Conservation (phyloP, 352 stramenopile species). For the Pythium brassicae region DNA sequence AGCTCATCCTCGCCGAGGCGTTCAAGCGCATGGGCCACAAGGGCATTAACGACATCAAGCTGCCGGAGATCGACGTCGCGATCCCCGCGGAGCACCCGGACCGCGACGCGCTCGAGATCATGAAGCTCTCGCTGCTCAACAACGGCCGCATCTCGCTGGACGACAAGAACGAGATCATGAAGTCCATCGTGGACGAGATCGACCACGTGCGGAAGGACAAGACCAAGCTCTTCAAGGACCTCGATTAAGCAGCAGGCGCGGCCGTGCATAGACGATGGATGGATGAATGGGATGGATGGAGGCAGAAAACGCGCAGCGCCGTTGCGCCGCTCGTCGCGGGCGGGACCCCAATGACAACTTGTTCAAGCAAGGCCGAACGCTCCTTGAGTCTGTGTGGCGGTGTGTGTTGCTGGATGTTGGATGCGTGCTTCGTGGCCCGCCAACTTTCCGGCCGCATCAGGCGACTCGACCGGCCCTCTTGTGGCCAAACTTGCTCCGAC, state of each 20-base stretch:
- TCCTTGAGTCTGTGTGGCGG: background rate
- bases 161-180: slow-evolving; percentile 87
- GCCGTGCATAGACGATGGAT: background rate
- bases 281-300: background rate
- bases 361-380: background rate
- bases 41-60: slow-evolving; percentile 58
- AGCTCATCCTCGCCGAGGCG: slow-evolving; percentile 63
- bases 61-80: slow-evolving; percentile 69
- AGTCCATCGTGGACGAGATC: slow-evolving; percentile 76
- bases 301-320: too few species aligned
- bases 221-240: slow-evolving; percentile 77
- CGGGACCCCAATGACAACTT: background rate
- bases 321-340: too few species aligned
- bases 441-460: too few species aligned
- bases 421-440: too few species aligned
- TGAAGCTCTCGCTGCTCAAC: slow-evolving; percentile 88
- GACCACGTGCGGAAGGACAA: slow-evolving; percentile 81
- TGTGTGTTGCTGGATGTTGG: background rate
- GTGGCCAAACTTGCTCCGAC: too few species aligned
- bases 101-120: slow-evolving; percentile 80
- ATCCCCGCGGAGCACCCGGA: slow-evolving; percentile 68
- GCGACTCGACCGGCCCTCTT: too few species aligned
- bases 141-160: slow-evolving; percentile 86
- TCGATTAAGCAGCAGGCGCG: slow-evolving; percentile 33
- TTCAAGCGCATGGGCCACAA: slow-evolving; percentile 79